A percentile compares a stretch with the other conserved stretches of the same genome.
These are phyloP conservation scores for Gypsophila paniculata DNA, from an alignment of 179 eudicot species.

Conservation along the genomic window DNA sequence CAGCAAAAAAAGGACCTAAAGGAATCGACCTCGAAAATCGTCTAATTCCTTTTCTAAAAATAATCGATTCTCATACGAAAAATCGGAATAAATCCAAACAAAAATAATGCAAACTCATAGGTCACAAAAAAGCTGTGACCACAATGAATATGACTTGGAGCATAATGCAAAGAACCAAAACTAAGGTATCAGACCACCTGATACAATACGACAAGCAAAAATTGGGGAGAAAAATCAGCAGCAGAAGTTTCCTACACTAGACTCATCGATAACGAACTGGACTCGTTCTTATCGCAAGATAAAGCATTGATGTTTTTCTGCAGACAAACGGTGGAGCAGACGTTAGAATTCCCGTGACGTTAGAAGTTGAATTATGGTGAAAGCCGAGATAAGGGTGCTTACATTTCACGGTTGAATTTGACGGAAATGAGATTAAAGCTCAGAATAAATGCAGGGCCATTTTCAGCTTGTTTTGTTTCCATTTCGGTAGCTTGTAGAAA, in stretches of 20 bases:
- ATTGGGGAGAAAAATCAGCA: constrained; percentile 20
- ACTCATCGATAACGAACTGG: constrained; percentile 28
- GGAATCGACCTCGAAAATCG: constrained; percentile 34
- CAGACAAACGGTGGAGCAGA: constrained; percentile 18
- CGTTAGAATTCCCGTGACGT: constrained; percentile 11
- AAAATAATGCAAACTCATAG: constrained; percentile 41
- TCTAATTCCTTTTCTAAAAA: constrained; percentile 25
- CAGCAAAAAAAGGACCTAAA: constrained; percentile 35
- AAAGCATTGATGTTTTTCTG: constrained; percentile 53
- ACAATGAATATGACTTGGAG: constrained; percentile 42
- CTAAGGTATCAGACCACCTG: constrained; percentile 30
- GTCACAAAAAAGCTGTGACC: constrained; percentile 48
- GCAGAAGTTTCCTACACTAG: constrained; percentile 28
- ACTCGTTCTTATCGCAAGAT: constrained; percentile 43
- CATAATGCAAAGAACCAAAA: constrained; percentile 19
- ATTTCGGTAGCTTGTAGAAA: constrained; percentile 80
- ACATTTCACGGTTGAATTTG: constrained; percentile 30
- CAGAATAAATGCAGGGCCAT: constrained; percentile 68
- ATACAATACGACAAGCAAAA: constrained; percentile 17
- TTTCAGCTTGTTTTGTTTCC: constrained; percentile 97
- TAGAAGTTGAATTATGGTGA: neutral
- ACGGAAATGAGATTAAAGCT: constrained; percentile 24
- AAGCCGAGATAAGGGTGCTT: constrained; percentile 19
- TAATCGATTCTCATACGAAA: no score
- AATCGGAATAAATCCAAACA: constrained; percentile 16